Percentiles rank a stretch among this genome's conserved stretches.
Evolutionary conservation across 164 flowering plant species (phyloP).

Genomic region (Cinnamomum chago): DNA sequence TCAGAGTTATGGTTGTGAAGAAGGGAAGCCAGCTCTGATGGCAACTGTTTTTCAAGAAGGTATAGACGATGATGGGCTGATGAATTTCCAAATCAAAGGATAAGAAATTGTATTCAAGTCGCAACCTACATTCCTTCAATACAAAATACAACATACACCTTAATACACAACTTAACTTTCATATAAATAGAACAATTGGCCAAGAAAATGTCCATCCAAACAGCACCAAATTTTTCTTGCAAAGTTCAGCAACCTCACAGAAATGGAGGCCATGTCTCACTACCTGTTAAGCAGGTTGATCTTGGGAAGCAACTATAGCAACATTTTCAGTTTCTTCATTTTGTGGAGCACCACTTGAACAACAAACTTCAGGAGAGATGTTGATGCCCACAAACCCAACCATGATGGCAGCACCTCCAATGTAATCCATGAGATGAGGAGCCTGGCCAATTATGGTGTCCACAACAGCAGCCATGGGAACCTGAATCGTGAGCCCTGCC

Average conservation of each 20-base stretch:
- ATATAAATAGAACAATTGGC: not conserved
- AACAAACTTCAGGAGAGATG: conserved; percentile 51
- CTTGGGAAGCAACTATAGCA: not conserved
- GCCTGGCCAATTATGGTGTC: conserved; percentile 74
- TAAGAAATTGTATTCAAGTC: not conserved
- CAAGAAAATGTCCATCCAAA: not conserved
- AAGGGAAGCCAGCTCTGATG: too few species aligned
- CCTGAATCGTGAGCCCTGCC: conserved; percentile 94
- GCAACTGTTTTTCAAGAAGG: too few species aligned
- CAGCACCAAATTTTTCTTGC: not conserved
- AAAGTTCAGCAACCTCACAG: not conserved
- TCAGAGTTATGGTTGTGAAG: not conserved
- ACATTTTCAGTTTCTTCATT: conserved; percentile 31
- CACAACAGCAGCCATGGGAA: conserved; percentile 84
- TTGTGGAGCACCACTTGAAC: conserved; percentile 29
- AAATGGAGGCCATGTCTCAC: not conserved
- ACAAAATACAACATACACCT: not conserved
- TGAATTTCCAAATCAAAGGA: not conserved
- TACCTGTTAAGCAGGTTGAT: not conserved
- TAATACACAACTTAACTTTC: not conserved
- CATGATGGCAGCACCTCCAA: conserved; percentile 80
- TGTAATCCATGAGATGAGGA: conserved; percentile 63
- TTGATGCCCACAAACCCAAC: conserved; percentile 84
- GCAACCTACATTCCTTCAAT: not conserved
- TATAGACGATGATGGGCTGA: not conserved